phyloP scores from a whole-genome alignment of 2,329 filamentous ascomycete genomes.

The Hymenoscyphus occultus region DNA sequence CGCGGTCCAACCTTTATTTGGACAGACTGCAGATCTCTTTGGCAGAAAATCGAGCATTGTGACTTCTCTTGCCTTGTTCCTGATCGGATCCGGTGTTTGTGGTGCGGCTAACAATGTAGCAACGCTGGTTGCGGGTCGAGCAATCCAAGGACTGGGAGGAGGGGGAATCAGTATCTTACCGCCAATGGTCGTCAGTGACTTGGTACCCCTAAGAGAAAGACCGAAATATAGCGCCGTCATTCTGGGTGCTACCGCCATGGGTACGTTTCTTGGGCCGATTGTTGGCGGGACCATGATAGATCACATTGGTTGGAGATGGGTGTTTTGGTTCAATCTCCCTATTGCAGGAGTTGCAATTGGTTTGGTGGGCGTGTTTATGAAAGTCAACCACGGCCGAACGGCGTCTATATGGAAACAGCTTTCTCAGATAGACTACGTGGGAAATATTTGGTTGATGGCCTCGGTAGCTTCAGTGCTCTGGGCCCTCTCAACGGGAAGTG shows the following conservation, averaged over 20 bases:
- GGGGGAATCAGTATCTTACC: conserved; percentile 62
- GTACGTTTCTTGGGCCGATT: not conserved
- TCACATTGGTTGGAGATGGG: conserved; percentile 5
- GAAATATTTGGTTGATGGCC: not conserved
- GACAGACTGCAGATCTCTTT: conserved; percentile 65
- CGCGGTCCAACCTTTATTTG: conserved; percentile 45
- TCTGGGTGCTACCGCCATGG: not conserved
- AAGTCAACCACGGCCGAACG: not conserved
- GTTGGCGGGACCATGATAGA: conserved; percentile 3
- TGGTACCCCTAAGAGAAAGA: conserved; percentile 52
- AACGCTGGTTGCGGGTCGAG: conserved; percentile 60
- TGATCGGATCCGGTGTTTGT: conserved; percentile 60
- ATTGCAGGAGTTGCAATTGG: conserved; percentile 3
- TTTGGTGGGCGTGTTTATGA: not conserved
- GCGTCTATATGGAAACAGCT: not conserved
- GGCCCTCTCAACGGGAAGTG: not conserved
- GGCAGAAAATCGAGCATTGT: conserved; percentile 62
- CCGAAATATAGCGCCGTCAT: conserved; percentile 35
- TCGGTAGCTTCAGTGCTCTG: not conserved
- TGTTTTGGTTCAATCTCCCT: conserved; percentile 2
- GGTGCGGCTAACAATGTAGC: conserved; percentile 55
- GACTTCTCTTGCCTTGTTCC: conserved; percentile 59
- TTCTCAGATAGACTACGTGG: not conserved
- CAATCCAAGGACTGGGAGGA: conserved; percentile 61
- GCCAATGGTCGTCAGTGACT: conserved; percentile 61